These are phyloP conservation scores for Gypsophila paniculata DNA, from an alignment of 179 eudicot genomes.

Conservation along the genomic window DNA sequence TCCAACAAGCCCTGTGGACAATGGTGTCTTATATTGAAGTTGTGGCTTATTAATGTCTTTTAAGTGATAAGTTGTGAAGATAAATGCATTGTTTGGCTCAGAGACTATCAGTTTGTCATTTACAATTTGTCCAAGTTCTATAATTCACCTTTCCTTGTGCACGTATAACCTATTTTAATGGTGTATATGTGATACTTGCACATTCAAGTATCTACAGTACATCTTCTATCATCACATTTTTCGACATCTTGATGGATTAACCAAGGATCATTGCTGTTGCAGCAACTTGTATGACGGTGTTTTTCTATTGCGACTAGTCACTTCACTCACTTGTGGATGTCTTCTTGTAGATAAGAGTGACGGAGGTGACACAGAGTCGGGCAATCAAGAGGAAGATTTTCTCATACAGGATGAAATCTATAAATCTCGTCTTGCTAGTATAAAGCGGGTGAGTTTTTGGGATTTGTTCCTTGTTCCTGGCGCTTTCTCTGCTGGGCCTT, in stretches of 20 bases:
- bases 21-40: neutral
- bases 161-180: neutral
- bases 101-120: neutral
- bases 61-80: neutral
- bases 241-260: neutral
- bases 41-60: neutral
- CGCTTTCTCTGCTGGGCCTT: slow-evolving; percentile 6
- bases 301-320: neutral
- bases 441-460: slow-evolving; percentile 66
- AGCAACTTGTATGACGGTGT: neutral
- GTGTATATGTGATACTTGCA: neutral
- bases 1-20: neutral
- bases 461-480: neutral
- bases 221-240: neutral
- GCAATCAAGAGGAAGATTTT: slow-evolving; percentile 70
- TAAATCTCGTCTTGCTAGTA: slow-evolving; percentile 91
- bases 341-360: slow-evolving; percentile 68
- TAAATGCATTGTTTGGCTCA: neutral
- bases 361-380: slow-evolving; percentile 54
- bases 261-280: slow-evolving; percentile 1
- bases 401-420: slow-evolving; percentile 79
- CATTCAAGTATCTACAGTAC: neutral
- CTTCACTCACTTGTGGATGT: slow-evolving; percentile 20
- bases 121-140: neutral
- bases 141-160: neutral